Percentiles rank a stretch among this genome's conserved stretches.
phyloP scores from a whole-genome alignment of 257 asterid genomes.

The Fraxinus pennsylvanica region DNA sequence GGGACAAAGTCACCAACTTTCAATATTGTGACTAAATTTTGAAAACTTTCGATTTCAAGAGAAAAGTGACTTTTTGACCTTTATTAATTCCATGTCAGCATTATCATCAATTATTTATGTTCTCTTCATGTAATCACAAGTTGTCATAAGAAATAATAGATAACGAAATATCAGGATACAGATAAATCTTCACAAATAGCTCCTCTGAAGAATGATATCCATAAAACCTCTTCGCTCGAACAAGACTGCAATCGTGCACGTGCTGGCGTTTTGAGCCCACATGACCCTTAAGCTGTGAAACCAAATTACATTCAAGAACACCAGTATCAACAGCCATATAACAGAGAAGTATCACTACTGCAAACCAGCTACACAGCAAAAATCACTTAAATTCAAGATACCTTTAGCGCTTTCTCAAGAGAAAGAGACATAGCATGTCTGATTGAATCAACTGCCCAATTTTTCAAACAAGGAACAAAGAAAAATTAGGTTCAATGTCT shows the following conservation, averaged over 20 bases:
- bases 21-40: not conserved
- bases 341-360: conserved; percentile 16
- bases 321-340: conserved; percentile 25
- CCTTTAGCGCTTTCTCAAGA: conserved; percentile 91
- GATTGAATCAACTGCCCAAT: conserved; percentile 56
- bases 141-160: not conserved
- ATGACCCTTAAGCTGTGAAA: conserved; percentile 70
- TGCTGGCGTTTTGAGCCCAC: conserved; percentile 86
- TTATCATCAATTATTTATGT: not conserved
- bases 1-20: not conserved
- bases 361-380: conserved; percentile 12
- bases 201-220: conserved; percentile 91
- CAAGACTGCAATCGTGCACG: conserved; percentile 81
- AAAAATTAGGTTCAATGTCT: conserved; percentile 18
- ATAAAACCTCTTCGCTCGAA: conserved; percentile 81
- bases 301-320: conserved; percentile 13
- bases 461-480: conserved; percentile 24
- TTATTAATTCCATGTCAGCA: conserved; percentile 23
- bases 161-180: conserved; percentile 64
- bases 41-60: not conserved
- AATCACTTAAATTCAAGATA: conserved; percentile 29
- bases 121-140: not conserved
- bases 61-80: conserved; percentile 7
- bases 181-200: conserved; percentile 82
- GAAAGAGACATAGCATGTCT: conserved; percentile 52